Evolutionary conservation across 441 rosid species (phyloP), one percentile per base, ranked within the genome.

Genomic region (Theobroma grandiflorum): DNA sequence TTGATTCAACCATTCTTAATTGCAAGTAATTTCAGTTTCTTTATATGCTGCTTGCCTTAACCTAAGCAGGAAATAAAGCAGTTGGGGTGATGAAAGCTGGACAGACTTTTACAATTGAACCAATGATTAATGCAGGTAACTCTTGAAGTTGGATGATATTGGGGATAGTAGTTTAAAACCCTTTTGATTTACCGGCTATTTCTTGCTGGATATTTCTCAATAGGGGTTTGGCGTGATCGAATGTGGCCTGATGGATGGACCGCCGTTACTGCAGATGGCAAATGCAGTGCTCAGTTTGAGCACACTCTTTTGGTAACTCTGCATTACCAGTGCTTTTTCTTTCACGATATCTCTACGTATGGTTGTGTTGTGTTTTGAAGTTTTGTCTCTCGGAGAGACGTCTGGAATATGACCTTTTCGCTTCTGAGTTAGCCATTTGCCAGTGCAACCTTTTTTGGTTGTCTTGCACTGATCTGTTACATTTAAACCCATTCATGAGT

Each of bases 231-330:
- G 98, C 89, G 90, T 33, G 96, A 96, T 85, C 88, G 91, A 53
- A 90, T 88, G 93, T 96, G 98, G 99, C 99, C 99, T 61, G 99
- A 96, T 78, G 98, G 99, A 76, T 96, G 99, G 99, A 94, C 99
- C 77, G 98, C 91, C 50, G 99, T 94, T 42, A 89, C 98, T 5
- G 93, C 91, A 5, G 99, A 96, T 84, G 99, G 99, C 45, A 96
- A 92, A 88, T 86, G 92, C 82, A 96, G 99, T 72, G 98, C 99
- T 80, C 98, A 96, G 89, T 96, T 96, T 88, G 99, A 96, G 89
- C 99, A 93, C 82, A 93, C 99, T 1, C 96, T 96, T 79, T 64
- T 96, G 97, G 99, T 95, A 86, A 86, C 16, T 57, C 4, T 74
- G 33, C 50, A 18, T 77, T 18, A 64, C 49, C 55, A 22, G 10